These are phyloP conservation scores for Boletus sp. DNA, from an alignment of 768 basidiomycete genomes.

Conservation along the genomic window DNA sequence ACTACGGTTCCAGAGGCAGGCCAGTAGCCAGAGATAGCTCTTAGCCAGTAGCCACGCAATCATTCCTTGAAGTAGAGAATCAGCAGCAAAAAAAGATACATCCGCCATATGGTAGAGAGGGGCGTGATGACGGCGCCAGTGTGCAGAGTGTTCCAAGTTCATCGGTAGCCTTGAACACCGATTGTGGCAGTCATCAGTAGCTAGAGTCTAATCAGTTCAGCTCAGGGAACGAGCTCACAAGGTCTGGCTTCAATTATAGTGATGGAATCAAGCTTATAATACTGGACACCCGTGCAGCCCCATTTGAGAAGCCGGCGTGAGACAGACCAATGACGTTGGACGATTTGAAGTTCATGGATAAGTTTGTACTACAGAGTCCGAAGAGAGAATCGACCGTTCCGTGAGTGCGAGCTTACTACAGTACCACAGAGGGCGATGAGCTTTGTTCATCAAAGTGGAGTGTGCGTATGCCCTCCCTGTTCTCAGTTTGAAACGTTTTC, in stretches of 20 bases:
- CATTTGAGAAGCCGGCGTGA: too few relatives aligned
- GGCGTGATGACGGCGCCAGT: neutral
- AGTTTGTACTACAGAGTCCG: too few relatives aligned
- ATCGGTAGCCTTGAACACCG: neutral
- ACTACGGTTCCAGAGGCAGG: neutral
- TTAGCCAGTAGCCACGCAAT: neutral
- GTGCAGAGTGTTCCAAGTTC: neutral
- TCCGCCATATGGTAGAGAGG: constrained; percentile 2
- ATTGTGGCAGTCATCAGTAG: neutral
- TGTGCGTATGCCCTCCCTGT: too few relatives aligned
- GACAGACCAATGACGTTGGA: too few relatives aligned
- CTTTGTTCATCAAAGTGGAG: too few relatives aligned
- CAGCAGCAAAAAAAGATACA: neutral
- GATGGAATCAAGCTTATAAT: neutral
- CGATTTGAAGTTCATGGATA: too few relatives aligned
- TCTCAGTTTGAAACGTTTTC: too few relatives aligned
- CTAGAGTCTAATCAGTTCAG: neutral
- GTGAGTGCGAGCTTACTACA: too few relatives aligned
- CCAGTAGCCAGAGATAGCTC: neutral
- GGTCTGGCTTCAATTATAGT: neutral
- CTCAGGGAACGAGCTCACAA: neutral
- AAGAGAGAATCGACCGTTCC: too few relatives aligned
- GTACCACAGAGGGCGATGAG: too few relatives aligned
- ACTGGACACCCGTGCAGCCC: too few relatives aligned
- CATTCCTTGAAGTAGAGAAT: neutral